phyloP scores from a whole-genome alignment of 257 asterid genomes.

The Solanum virginianum region DNA sequence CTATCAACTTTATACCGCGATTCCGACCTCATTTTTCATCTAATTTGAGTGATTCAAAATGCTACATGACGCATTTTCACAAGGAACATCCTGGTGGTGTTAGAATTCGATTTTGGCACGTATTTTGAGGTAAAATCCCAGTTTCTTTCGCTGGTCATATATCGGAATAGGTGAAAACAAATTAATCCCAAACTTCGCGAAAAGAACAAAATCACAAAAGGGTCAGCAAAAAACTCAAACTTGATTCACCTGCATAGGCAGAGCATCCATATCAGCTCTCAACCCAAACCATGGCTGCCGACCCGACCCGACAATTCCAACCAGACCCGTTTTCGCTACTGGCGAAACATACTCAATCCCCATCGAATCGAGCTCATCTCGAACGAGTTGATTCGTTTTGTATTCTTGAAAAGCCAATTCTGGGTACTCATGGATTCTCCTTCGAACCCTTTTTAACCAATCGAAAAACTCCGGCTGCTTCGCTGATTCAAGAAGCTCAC shows the following conservation, averaged over 20 bases:
- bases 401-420: constrained; percentile 69
- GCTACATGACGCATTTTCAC: no score
- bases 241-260: constrained; percentile 59
- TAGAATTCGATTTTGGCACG: no score
- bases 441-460: constrained; percentile 61
- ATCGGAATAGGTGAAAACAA: no score
- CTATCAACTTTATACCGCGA: no score
- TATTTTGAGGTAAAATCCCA: no score
- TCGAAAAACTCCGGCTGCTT: constrained; percentile 33
- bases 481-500: constrained; percentile 53
- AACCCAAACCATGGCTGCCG: constrained; percentile 56
- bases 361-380: constrained; percentile 60
- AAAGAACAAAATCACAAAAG: not conserved
- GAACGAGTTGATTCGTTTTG: constrained; percentile 53
- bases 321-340: constrained; percentile 64
- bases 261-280: constrained; percentile 96
- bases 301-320: constrained; percentile 75
- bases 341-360: constrained; percentile 71
- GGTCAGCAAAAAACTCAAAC: not conserved
- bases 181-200: not conserved
- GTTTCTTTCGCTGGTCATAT: no score
- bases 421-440: constrained; percentile 75
- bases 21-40: no score
- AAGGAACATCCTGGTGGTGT: no score
- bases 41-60: no score